Conservation (phyloP, 2,329 filamentous ascomycete species). For the Ophiostoma pallidulum region DNA sequence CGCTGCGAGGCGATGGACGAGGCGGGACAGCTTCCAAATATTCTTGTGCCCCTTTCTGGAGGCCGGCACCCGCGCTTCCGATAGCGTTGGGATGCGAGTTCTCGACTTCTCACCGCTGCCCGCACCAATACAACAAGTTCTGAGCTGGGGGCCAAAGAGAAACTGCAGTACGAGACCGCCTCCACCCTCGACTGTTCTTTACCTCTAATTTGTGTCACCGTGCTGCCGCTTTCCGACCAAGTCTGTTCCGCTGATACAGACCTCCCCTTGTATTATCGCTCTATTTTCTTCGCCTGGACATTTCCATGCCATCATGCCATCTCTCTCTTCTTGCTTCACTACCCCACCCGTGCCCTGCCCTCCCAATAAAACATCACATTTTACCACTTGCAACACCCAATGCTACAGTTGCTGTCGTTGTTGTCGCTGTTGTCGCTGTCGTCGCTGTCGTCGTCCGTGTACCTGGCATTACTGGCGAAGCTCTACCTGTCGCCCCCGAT, state of each 20-base stretch:
- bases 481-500: conserved; percentile 7
- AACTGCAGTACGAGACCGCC: too few relatives aligned
- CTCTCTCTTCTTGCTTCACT: background rate
- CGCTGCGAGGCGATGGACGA: too few relatives aligned
- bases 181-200: too few relatives aligned
- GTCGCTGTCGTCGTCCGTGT: conserved; percentile 1
- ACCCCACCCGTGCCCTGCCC: background rate
- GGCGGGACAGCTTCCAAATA: too few relatives aligned
- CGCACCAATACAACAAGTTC: too few relatives aligned
- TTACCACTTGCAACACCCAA: too few relatives aligned
- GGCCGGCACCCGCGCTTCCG: too few relatives aligned
- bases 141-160: too few relatives aligned
- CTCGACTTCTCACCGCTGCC: too few relatives aligned
- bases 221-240: background rate
- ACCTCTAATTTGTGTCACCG: background rate
- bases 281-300: background rate
- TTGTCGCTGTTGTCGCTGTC: background rate
- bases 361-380: too few relatives aligned
- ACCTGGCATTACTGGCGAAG: too few relatives aligned
- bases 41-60: background rate
- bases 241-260: background rate
- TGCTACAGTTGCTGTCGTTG: background rate
- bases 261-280: background rate
- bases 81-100: too few relatives aligned
- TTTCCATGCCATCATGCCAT: conserved; percentile 3